Base-by-base conservation (phyloP, 495 filamentous ascomycete species). In the Immersiella caudata region DNA sequence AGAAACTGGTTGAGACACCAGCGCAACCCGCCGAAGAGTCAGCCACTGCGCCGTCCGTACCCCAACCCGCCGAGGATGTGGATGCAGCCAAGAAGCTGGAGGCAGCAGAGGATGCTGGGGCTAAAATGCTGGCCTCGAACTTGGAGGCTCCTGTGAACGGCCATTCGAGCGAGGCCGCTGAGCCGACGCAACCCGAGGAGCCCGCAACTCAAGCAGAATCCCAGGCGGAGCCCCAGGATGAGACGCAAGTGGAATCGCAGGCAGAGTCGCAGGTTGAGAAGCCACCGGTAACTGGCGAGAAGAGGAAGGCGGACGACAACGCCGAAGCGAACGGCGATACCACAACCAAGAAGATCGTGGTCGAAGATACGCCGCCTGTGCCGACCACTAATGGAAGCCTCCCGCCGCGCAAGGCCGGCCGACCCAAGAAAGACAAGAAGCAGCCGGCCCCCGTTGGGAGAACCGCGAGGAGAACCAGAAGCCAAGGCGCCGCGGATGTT, bases 391-490 rank as follows among this genome's bases (percentile, higher is more conserved):
- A 64, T 14, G 64, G 61, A n/a, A 60, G 36, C 22, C 26, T 20
- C 26, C 40, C 27, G 24, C 11, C 52, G 49, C 66, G 18, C 24
- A 80, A 79, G 46, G 71, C 60, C 27, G 75, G 77, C 55, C 75
- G 78, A n/a, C 73, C 75, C 6, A 79, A 70, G 71, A 82, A 81
- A 68, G 70, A 79, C 22, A 73, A 78, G 35, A 80, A 73, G 46
- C 62, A 58, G n/a, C 29, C 69, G 9, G 62, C 75, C 0, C 60
- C 76, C 12, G 77, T 79, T 8, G 80, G 82, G 0, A 74, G 69
- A 51, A 80, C 82, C 0, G 65, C 66, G 59, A 72, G 80, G 29
- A 81, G 79, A 72, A 84, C 80, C 11, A 73, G 81, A 62, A 82
- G 80, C 59, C 82, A 84, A 68, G 81, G 81, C 0, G 74, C 77